phyloP scores from a whole-genome alignment of 805 yeast genomes.

The Tetrapisispora pingtungensis region DNA sequence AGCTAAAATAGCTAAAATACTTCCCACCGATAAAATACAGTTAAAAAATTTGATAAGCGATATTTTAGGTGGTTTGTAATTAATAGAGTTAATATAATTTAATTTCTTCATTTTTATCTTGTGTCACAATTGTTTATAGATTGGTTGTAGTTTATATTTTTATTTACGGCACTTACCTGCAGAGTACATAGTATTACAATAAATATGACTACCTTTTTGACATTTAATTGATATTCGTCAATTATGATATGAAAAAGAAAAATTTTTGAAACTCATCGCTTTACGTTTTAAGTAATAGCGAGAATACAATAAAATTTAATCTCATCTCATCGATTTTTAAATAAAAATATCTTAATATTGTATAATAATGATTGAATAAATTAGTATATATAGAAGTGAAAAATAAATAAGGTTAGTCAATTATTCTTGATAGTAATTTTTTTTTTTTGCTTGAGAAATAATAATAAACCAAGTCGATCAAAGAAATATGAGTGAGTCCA shows the following conservation, averaged over 20 bases:
- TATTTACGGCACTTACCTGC: no score
- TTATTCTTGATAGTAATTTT: no score
- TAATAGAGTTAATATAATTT: not conserved
- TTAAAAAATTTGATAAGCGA: constrained; percentile 17
- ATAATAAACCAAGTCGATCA: no score
- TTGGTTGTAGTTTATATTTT: not conserved
- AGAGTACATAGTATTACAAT: no score
- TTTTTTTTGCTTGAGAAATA: no score
- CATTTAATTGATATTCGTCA: not conserved
- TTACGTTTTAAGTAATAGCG: constrained; percentile 4
- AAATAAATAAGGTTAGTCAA: no score
- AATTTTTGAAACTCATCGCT: constrained; percentile 33
- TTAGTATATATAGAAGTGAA: no score
- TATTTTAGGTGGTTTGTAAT: constrained; percentile 8
- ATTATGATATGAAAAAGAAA: constrained; percentile 6
- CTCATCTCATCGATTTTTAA: constrained; percentile 1
- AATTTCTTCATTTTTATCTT: not conserved
- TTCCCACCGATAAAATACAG: constrained; percentile 22
- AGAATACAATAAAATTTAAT: not conserved
- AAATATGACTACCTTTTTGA: no score
- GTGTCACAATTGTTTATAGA: no score
- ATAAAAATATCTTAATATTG: no score
- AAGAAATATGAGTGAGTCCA: not conserved
- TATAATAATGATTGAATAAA: no score
- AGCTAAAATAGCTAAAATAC: constrained; percentile 14